Percentiles rank a stretch among this genome's conserved stretches.
Evolutionary conservation across 257 asterid genomes (phyloP).

Genomic region (Paulownia fortunei): DNA sequence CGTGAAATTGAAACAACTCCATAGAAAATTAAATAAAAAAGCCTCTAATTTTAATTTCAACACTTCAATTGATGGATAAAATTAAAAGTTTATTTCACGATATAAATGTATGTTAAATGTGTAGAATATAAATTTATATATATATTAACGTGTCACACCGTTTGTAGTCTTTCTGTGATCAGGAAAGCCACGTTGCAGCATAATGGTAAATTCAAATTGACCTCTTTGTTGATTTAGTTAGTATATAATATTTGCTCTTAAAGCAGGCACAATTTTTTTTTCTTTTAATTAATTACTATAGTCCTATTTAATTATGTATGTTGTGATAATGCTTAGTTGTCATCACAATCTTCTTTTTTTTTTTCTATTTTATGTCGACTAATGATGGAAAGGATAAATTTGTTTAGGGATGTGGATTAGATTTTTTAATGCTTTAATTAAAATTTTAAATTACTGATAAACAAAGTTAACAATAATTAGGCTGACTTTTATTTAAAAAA

Average conservation of each 20-base stretch:
- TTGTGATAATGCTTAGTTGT: slow-evolving; percentile 24
- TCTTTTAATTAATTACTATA: not conserved
- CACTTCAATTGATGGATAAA: too few relatives aligned
- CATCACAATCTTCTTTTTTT: not conserved
- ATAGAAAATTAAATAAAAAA: too few relatives aligned
- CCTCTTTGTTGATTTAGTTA: not conserved
- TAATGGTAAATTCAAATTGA: not conserved
- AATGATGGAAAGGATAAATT: slow-evolving; percentile 24
- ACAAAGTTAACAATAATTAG: not conserved
- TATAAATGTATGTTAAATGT: too few relatives aligned
- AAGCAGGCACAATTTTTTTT: not conserved
- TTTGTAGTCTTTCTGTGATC: not conserved
- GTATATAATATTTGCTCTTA: not conserved
- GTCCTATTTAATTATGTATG: not conserved
- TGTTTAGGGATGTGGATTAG: slow-evolving; percentile 15
- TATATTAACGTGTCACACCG: not conserved
- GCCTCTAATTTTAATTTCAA: too few relatives aligned
- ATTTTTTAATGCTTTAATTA: not conserved
- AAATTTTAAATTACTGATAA: not conserved
- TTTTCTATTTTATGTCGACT: slow-evolving; percentile 17
- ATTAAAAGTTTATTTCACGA: too few relatives aligned
- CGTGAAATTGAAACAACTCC: too few relatives aligned
- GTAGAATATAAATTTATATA: too few relatives aligned
- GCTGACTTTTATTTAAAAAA: not conserved
- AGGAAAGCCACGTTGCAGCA: slow-evolving; percentile 14